Percentiles rank a stretch among this genome's conserved stretches.
Conservation (phyloP, 352 stramenopile species). For the Thalassiosira mediterranea region DNA sequence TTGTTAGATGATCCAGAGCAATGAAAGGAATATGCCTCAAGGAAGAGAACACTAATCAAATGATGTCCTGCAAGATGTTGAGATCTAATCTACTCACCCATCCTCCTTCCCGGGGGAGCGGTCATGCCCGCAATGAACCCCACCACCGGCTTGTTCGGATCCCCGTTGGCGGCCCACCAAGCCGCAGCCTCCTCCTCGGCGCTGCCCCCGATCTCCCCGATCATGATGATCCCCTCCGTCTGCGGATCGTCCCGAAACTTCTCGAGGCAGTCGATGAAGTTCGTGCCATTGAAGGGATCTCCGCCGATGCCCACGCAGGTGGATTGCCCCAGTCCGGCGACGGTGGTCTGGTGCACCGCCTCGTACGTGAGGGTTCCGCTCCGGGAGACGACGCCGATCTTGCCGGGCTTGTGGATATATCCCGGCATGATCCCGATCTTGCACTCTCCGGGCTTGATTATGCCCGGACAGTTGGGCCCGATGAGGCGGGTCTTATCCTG, state of each 20-base stretch:
- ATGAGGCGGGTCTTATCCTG: slow-evolving; percentile 96
- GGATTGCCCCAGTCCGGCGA: slow-evolving; percentile 95
- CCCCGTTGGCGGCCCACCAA: slow-evolving; percentile 96
- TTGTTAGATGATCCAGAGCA: too few relatives aligned
- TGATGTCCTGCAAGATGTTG: too few relatives aligned
- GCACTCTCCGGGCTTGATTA: slow-evolving; percentile 99
- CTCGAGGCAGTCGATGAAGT: slow-evolving; percentile 99
- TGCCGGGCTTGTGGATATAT: slow-evolving; percentile 98
- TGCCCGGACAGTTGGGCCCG: slow-evolving; percentile 99
- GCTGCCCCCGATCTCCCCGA: slow-evolving; percentile 98
- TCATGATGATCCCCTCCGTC: slow-evolving; percentile 99
- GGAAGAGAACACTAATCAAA: too few relatives aligned
- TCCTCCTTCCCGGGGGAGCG: slow-evolving; percentile 96
- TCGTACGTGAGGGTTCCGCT: slow-evolving; percentile 99
- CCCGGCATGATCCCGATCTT: slow-evolving; percentile 99
- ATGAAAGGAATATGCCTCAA: too few relatives aligned
- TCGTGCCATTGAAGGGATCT: slow-evolving; percentile 99
- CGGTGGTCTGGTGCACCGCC: slow-evolving; percentile 97
- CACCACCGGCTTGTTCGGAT: slow-evolving; percentile 99
- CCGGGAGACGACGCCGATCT: slow-evolving; percentile 98
- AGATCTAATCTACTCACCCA: slow-evolving; percentile 88
- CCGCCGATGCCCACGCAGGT: slow-evolving; percentile 99
- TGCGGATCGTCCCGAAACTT: slow-evolving; percentile 99
- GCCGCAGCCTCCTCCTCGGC: slow-evolving; percentile 98
- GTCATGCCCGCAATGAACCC: slow-evolving; percentile 99